Evolutionary conservation across 2,329 filamentous ascomycete genomes (phyloP).

Genomic region (Penicillium palitans): DNA sequence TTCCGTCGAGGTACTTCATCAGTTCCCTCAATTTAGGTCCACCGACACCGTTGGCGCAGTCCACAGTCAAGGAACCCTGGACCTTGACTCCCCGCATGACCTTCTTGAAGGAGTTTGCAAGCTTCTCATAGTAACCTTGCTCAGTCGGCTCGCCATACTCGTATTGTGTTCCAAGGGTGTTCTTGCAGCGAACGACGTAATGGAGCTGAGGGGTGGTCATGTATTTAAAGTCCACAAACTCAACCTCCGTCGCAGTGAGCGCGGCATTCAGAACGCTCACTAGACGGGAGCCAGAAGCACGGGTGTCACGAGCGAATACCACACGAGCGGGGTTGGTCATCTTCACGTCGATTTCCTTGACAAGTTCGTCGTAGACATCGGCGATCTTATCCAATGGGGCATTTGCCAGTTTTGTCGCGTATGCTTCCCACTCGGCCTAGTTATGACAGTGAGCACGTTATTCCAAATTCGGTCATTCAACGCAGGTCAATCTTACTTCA

Average conservation of each 20-base stretch:
- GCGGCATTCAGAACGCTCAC: slow-evolving; percentile 77
- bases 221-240: slow-evolving; percentile 82
- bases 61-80: slow-evolving; percentile 74
- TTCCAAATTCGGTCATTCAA: not conserved
- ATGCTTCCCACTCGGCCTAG: slow-evolving; percentile 79
- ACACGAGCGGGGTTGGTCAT: slow-evolving; percentile 71
- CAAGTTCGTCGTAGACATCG: slow-evolving; percentile 73
- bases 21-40: slow-evolving; percentile 86
- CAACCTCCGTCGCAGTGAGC: slow-evolving; percentile 71
- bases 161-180: slow-evolving; percentile 83
- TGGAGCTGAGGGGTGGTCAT: slow-evolving; percentile 97
- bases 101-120: slow-evolving; percentile 77
- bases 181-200: slow-evolving; percentile 91
- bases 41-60: slow-evolving; percentile 96
- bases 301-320: slow-evolving; percentile 87
- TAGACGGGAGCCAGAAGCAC: slow-evolving; percentile 84
- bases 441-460: slow-evolving; percentile 23
- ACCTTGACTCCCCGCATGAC: slow-evolving; percentile 77
- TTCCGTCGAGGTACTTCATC: slow-evolving; percentile 74
- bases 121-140: slow-evolving; percentile 92
- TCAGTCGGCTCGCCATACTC: slow-evolving; percentile 89
- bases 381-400: slow-evolving; percentile 72
- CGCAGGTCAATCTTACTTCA: slow-evolving; percentile 58
- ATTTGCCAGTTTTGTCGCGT: slow-evolving; percentile 89
- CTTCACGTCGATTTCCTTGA: slow-evolving; percentile 74